These are phyloP conservation scores for Linum trigynum DNA, from an alignment of 345 rosid species.

Conservation along the genomic window DNA sequence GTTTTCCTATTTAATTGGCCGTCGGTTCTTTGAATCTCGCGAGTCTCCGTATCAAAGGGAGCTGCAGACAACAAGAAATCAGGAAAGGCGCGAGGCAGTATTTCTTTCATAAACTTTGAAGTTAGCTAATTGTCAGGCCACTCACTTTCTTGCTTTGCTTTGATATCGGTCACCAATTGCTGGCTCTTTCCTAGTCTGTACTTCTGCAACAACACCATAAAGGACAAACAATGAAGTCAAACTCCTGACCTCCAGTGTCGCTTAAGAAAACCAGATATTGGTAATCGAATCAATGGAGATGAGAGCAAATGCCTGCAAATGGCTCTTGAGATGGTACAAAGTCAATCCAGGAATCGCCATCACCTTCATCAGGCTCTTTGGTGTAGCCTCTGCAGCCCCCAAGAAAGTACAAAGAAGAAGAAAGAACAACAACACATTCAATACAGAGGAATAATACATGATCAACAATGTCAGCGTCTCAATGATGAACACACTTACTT, in stretches of 20 bases:
- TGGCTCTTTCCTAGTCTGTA: slow-evolving; percentile 84
- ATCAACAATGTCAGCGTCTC: neutral
- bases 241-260: no score
- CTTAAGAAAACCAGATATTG: neutral
- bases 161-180: slow-evolving; percentile 29
- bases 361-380: slow-evolving; percentile 74
- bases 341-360: slow-evolving; percentile 88
- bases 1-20: slow-evolving; percentile 17
- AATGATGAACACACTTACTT: slow-evolving; percentile 33
- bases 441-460: no score
- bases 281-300: neutral
- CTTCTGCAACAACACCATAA: slow-evolving; percentile 44
- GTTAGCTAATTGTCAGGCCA: neutral
- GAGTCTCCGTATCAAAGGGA: slow-evolving; percentile 32
- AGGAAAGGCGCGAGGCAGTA: neutral
- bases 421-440: slow-evolving; percentile 1
- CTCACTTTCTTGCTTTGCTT: slow-evolving; percentile 32
- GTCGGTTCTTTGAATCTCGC: slow-evolving; percentile 33
- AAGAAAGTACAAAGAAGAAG: neutral
- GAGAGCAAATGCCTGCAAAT: slow-evolving; percentile 55
- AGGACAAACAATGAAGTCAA: no score
- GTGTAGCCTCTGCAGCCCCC: slow-evolving; percentile 71
- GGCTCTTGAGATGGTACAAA: slow-evolving; percentile 90
- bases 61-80: slow-evolving; percentile 5
- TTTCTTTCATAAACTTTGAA: neutral